Base-by-base conservation (phyloP, 2,329 filamentous ascomycete species). In the Epichloe sibirici region DNA sequence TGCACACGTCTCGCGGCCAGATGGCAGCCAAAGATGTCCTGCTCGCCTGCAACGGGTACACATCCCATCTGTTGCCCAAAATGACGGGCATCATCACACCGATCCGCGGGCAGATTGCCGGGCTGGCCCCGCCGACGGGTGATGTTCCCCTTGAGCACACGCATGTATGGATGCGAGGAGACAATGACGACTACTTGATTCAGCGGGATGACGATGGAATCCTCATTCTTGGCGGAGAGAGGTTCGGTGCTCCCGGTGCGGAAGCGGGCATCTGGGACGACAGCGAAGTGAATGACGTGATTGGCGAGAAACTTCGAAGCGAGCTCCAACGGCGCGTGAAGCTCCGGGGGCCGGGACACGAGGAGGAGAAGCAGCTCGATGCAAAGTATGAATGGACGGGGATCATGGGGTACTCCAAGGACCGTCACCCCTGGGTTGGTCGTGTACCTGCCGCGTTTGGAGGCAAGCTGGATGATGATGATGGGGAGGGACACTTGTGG, bases 11-110 rank as follows among this genome's bases (percentile, higher is more conserved):
- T 0, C 80, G 88, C 23, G 90, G 89, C n/a, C 71, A 68, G 43
- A 75, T 94, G 52, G 64, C 65, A 0, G 74, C 88, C 1, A 69
- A 71, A 12, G 75, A 78, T 37, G 79, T 95, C 21, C 74, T 95
- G 17, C 76, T 95, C 15, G 85, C 88, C 4, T 91, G 86, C 1
- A 95, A 95, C 63, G 90, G 74, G 3, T 94, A 95, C 66, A 90
- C 88, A 0, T 88, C 87, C 1, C 76, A 83, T 55, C 74, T 95
- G 4, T 70, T 91, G 2, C 87, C 87, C 0, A 63, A 71, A 37
- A 84, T 91, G 59, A 73, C 78, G 8, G 79, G 83, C 57, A 74
- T 90, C 8, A 85, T 95, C 56, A 79, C 90, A 2, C 90, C 90
- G 0, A 82, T 86, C 2, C 75, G 86, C 25, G 89, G 87, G 1